These are phyloP conservation scores for Suzukiozyma palmioleophila DNA, from an alignment of 1,139 yeast genomes.

Conservation along the genomic window DNA sequence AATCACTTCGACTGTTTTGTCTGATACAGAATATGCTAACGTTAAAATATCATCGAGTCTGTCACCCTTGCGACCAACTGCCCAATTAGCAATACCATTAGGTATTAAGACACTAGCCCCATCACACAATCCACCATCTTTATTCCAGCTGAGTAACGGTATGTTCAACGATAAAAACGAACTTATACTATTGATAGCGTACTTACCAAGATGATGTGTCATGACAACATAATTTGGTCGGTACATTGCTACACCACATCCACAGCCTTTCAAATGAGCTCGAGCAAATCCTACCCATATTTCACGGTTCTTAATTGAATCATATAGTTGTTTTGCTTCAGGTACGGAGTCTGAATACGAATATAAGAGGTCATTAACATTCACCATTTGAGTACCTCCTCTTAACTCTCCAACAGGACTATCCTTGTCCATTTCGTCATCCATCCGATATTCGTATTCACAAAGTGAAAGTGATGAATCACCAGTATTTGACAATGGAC, in stretches of 20 bases:
- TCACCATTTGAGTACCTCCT: constrained; percentile 36
- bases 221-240: constrained; percentile 32
- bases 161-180: constrained; percentile 34
- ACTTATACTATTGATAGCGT: constrained; percentile 27
- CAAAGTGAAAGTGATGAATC: constrained; percentile 27
- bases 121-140: constrained; percentile 23
- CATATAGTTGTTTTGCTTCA: constrained; percentile 9
- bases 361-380: constrained; percentile 18
- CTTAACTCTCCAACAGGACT: constrained; percentile 29
- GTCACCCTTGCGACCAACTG: constrained; percentile 8
- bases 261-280: constrained; percentile 32
- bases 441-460: constrained; percentile 20
- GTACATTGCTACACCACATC: constrained; percentile 34
- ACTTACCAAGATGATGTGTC: constrained; percentile 18
- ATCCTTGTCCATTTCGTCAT: constrained; percentile 12
- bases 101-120: constrained; percentile 34
- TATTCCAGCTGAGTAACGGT: constrained; percentile 29
- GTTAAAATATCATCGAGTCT: constrained; percentile 25
- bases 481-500: constrained; percentile 19
- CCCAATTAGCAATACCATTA: constrained; percentile 36
- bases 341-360: constrained; percentile 6
- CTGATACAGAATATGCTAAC: constrained; percentile 31
- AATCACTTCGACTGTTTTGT: constrained; percentile 30
- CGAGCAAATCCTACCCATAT: constrained; percentile 36
- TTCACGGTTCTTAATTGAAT: constrained; percentile 15